phyloP scores from a whole-genome alignment of 139 green algal genomes.

The Closterium sp. region DNA sequence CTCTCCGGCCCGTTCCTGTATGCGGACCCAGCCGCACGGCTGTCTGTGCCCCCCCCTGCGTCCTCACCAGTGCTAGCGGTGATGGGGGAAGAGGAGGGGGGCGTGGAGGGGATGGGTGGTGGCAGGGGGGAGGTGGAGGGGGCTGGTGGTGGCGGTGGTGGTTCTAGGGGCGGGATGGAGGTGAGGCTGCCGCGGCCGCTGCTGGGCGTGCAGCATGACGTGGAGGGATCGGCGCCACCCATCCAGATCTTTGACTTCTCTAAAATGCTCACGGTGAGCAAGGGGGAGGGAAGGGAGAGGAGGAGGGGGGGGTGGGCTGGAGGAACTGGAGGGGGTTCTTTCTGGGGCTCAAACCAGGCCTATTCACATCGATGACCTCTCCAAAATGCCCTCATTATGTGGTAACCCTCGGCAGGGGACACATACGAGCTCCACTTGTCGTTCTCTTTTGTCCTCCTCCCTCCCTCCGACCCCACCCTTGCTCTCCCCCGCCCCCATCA shows the following conservation, averaged over 20 bases:
- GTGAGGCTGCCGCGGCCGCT: not conserved
- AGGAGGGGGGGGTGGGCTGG: not conserved
- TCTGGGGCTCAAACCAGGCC: too few species aligned
- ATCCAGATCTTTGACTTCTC: constrained; percentile 43
- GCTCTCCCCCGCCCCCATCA: too few species aligned
- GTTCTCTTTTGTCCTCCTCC: too few species aligned
- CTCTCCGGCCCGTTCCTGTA: not conserved
- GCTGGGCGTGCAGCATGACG: not conserved
- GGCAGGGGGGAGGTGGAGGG: constrained; percentile 5
- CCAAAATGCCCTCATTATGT: too few species aligned
- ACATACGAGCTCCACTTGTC: too few species aligned
- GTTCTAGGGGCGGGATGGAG: not conserved
- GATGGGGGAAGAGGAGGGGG: not conserved
- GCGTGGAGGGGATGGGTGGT: not conserved
- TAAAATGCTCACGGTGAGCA: constrained; percentile 49
- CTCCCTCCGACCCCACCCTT: too few species aligned
- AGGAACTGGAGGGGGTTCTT: too few species aligned
- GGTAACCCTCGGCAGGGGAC: too few species aligned
- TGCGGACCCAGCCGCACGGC: not conserved
- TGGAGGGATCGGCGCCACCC: constrained; percentile 23
- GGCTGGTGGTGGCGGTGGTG: not conserved
- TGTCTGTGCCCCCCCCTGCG: not conserved
- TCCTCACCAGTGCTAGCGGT: not conserved
- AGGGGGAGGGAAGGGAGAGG: not conserved
- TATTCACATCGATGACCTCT: too few species aligned